Percentiles rank a stretch among this genome's conserved stretches.
Conservation (phyloP, 2,329 filamentous ascomycete species). For the Xylaria sp. region DNA sequence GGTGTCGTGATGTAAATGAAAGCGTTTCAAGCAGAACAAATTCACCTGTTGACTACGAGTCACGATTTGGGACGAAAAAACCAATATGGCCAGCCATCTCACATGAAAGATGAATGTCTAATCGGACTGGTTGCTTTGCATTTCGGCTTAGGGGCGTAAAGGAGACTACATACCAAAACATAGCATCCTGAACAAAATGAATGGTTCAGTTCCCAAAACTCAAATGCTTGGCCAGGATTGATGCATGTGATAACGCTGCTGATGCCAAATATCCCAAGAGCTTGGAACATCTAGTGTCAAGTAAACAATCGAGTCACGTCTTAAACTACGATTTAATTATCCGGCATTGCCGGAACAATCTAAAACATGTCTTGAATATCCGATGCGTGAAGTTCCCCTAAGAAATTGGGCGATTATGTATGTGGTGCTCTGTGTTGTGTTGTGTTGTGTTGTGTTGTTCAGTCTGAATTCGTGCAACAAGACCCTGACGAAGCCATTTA, state of each 20-base stretch:
- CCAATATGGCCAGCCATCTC: slow-evolving; percentile 42
- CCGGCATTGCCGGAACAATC: too few relatives aligned
- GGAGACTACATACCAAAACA: slow-evolving; percentile 61
- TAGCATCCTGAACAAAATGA: slow-evolving; percentile 59
- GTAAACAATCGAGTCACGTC: background rate
- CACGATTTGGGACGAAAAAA: slow-evolving; percentile 46
- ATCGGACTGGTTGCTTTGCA: slow-evolving; percentile 62
- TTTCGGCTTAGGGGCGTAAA: slow-evolving; percentile 65
- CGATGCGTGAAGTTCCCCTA: too few relatives aligned
- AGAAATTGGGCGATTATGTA: too few relatives aligned
- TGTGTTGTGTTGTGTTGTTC: too few relatives aligned
- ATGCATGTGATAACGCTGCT: background rate
- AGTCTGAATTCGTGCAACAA: too few relatives aligned
- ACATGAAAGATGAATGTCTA: slow-evolving; percentile 41
- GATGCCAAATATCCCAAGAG: too few relatives aligned
- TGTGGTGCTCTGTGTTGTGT: too few relatives aligned
- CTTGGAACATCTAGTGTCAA: background rate
- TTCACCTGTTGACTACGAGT: slow-evolving; percentile 44
- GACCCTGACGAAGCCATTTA: too few relatives aligned
- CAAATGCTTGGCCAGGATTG: background rate
- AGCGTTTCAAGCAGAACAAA: slow-evolving; percentile 43
- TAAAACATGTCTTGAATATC: too few relatives aligned
- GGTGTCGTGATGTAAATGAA: slow-evolving; percentile 97
- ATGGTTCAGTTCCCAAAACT: slow-evolving; percentile 46
- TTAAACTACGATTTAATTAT: background rate